These are phyloP conservation scores for Schwanniomyces vanrijiae DNA, from an alignment of 805 yeast genomes.

Conservation along the genomic window DNA sequence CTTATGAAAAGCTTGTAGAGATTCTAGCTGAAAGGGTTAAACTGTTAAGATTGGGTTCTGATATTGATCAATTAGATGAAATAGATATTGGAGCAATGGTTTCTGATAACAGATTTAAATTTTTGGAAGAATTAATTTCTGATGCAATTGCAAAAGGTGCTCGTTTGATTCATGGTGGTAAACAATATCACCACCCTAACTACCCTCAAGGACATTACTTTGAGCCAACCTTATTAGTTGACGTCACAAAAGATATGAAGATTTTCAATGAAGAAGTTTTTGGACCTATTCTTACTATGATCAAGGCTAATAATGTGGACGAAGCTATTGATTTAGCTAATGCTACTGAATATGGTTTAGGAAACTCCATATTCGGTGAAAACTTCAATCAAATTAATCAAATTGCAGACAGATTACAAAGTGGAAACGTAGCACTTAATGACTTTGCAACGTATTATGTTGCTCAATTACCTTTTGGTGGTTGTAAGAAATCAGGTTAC, in stretches of 20 bases:
- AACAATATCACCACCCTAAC: slow-evolving; percentile 78
- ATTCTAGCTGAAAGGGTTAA: slow-evolving; percentile 59
- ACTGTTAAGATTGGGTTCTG: slow-evolving; percentile 77
- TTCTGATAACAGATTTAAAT: slow-evolving; percentile 69
- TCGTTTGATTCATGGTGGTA: slow-evolving; percentile 75
- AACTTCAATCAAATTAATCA: slow-evolving; percentile 55
- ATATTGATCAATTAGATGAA: slow-evolving; percentile 85
- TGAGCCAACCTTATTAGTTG: slow-evolving; percentile 82
- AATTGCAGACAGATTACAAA: slow-evolving; percentile 62
- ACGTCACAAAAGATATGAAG: slow-evolving; percentile 70
- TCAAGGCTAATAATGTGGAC: slow-evolving; percentile 64
- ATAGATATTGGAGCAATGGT: slow-evolving; percentile 97
- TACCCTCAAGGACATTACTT: slow-evolving; percentile 96
- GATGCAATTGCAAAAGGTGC: slow-evolving; percentile 88
- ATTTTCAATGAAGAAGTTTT: slow-evolving; percentile 90
- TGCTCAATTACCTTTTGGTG: slow-evolving; percentile 97
- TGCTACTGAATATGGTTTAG: slow-evolving; percentile 84
- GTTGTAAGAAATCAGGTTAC: slow-evolving; percentile 87
- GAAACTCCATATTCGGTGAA: slow-evolving; percentile 84
- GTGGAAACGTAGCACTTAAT: slow-evolving; percentile 95
- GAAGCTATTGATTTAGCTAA: slow-evolving; percentile 80
- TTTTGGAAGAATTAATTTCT: slow-evolving; percentile 62
- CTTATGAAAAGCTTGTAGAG: slow-evolving; percentile 62
- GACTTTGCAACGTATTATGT: slow-evolving; percentile 97
- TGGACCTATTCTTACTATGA: slow-evolving; percentile 85